Base-by-base conservation (phyloP, 345 rosid species). In the Euphorbia tirucalli region DNA sequence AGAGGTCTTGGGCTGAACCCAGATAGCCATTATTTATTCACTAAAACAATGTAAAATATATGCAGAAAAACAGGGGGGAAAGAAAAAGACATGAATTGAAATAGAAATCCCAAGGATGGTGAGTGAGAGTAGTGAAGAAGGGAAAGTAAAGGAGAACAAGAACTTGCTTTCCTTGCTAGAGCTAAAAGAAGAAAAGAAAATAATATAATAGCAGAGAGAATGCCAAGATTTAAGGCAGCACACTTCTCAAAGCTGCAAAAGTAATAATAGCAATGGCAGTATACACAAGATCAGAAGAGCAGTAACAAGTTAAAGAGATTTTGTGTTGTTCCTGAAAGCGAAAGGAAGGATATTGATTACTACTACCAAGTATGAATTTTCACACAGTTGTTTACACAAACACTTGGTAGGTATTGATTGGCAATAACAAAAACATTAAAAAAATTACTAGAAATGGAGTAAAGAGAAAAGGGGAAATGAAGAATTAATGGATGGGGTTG, bases 171-270 rank as follows among this genome's bases (percentile, higher is more conserved):
- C n/a, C 37, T 65, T 52, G 57, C 48, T 50, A 65, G 28, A 66
- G 82, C 70, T 78, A 72, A 63, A 67, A 72, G 72, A 77, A 84
- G 74, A 68, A 70, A 65, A 54, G 68, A 60, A 74, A 69, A 24
- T 59, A 28, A 50, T 54, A 76, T 16, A 73, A 74, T 2, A 59
- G 69, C 43, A 37, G 61, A 69, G 72, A 82, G 69, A 19, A 69
- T 67, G 70, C 49, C 60, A 71, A 77, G 78, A 74, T 63, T 65
- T 57, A 66, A 56, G 39, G 55, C 55, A 73, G 84, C 88, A 83
- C 86, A 70, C 77, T 81, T 85, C 67, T 74, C 89, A 72, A 83
- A 81, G 84, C 80, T 69, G 59, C 64, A 67, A 24, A 71, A 78
- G 75, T 60, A 69, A 75, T 78, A 76, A 76, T 69, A 75, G 78